A percentile compares a stretch with the other conserved stretches of the same genome.
phyloP scores from a whole-genome alignment of 2,329 filamentous ascomycete genomes.

The Saccharata proteae region DNA sequence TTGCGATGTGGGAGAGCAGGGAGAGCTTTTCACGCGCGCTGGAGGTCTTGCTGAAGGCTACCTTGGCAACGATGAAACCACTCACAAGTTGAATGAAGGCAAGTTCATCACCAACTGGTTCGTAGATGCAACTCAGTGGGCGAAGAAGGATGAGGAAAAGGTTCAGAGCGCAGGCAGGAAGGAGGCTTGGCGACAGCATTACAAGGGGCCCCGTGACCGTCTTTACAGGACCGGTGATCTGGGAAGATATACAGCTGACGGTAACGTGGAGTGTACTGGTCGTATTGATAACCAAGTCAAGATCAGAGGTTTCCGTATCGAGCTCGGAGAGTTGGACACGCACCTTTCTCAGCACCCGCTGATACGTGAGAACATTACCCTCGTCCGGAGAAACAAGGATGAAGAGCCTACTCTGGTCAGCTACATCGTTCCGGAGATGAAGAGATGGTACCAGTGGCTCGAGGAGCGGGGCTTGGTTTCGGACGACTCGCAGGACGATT shows the following conservation, averaged over 20 bases:
- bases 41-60: slow-evolving; percentile 78
- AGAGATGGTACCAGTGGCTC: slow-evolving; percentile 61
- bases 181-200: slow-evolving; percentile 69
- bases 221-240: slow-evolving; percentile 83
- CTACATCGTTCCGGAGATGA: slow-evolving; percentile 76
- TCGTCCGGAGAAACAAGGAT: slow-evolving; percentile 71
- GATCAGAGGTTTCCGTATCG: slow-evolving; percentile 89
- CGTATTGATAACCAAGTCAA: slow-evolving; percentile 85
- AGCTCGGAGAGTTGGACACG: slow-evolving; percentile 84
- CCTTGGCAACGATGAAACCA: slow-evolving; percentile 49
- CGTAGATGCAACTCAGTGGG: slow-evolving; percentile 59
- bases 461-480: slow-evolving; percentile 25
- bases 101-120: slow-evolving; percentile 88
- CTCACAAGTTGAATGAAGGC: slow-evolving; percentile 31
- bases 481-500: slow-evolving; percentile 28
- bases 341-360: slow-evolving; percentile 64
- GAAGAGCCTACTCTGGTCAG: slow-evolving; percentile 80
- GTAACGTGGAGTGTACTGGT: slow-evolving; percentile 66
- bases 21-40: slow-evolving; percentile 74
- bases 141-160: slow-evolving; percentile 47
- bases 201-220: slow-evolving; percentile 70
- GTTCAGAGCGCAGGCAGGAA: slow-evolving; percentile 34
- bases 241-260: slow-evolving; percentile 58
- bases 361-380: slow-evolving; percentile 72
- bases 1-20: slow-evolving; percentile 69